These are phyloP conservation scores for Lolium rigidum DNA, from an alignment of 176 grass and related monocot genomes.

Conservation along the genomic window DNA sequence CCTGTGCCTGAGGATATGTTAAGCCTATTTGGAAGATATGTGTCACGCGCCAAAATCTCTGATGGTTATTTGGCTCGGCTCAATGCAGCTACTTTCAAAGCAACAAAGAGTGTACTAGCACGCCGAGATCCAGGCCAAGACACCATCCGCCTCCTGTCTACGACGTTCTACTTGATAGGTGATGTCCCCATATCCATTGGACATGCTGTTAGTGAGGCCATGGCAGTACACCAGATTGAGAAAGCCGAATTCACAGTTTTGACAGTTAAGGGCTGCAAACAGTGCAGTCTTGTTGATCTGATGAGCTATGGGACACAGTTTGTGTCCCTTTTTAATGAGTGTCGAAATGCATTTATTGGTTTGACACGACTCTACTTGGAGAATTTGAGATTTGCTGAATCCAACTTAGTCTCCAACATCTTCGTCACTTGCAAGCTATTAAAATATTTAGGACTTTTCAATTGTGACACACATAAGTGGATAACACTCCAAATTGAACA, in stretches of 20 bases:
- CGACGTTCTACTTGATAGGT: not conserved
- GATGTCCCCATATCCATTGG: no score
- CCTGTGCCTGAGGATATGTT: not conserved
- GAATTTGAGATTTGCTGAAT: not conserved
- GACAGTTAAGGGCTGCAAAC: not conserved
- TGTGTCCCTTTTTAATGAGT: not conserved
- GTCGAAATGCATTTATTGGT: not conserved
- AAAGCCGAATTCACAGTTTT: no score
- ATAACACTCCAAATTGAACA: not conserved
- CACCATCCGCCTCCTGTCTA: not conserved
- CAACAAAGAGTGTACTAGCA: not conserved
- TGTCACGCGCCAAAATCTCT: not conserved
- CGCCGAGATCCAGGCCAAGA: not conserved
- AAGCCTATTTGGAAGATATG: no score
- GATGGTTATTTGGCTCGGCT: not conserved
- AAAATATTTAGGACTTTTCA: not conserved
- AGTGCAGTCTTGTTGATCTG: not conserved
- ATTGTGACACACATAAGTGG: not conserved
- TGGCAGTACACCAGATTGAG: no score
- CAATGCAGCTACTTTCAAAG: not conserved
- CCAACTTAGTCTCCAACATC: not conserved
- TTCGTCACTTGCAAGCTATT: not conserved
- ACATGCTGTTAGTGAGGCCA: no score
- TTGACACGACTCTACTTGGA: not conserved
- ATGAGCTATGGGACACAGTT: not conserved